Evolutionary conservation across 1,284 basidiomycete genomes (phyloP).

Genomic region (Phlebopus sp.): DNA sequence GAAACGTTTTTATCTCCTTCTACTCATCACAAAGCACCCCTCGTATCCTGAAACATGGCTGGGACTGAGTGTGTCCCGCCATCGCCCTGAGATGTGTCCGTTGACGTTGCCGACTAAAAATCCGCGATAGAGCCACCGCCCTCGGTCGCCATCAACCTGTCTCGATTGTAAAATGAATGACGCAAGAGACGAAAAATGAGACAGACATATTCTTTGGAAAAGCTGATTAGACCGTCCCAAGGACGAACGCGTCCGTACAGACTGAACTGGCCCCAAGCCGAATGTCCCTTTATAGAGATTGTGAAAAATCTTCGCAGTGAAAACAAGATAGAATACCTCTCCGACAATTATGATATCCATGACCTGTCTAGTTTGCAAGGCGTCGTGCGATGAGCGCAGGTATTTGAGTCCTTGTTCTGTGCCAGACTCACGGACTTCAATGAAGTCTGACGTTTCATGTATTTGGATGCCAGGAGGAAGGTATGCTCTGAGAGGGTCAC

Average conservation of each 20-base stretch:
- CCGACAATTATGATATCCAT: conserved; percentile 65
- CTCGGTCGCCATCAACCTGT: conserved; percentile 64
- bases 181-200: neutral
- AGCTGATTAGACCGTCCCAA: conserved; percentile 65
- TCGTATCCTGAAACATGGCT: conserved; percentile 60
- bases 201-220: conserved; percentile 75
- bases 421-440: conserved; percentile 21
- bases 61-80: conserved; percentile 71
- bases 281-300: conserved; percentile 59
- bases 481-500: conserved; percentile 37
- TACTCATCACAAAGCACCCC: conserved; percentile 72
- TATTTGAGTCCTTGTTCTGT: conserved; percentile 40
- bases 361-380: conserved; percentile 12
- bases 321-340: conserved; percentile 45
- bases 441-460: conserved; percentile 18
- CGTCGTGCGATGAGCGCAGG: conserved; percentile 20
- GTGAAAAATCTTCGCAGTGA: conserved; percentile 5
- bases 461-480: conserved; percentile 22
- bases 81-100: conserved; percentile 66
- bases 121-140: conserved; percentile 74
- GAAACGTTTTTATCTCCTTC: conserved; percentile 43
- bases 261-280: conserved; percentile 77
- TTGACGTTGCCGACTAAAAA: conserved; percentile 65
- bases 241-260: conserved; percentile 66
- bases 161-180: conserved; percentile 3